Percentiles rank a stretch among this genome's conserved stretches.
Conservation (phyloP, 306 rosid genomes). For the Quercus ilex region DNA sequence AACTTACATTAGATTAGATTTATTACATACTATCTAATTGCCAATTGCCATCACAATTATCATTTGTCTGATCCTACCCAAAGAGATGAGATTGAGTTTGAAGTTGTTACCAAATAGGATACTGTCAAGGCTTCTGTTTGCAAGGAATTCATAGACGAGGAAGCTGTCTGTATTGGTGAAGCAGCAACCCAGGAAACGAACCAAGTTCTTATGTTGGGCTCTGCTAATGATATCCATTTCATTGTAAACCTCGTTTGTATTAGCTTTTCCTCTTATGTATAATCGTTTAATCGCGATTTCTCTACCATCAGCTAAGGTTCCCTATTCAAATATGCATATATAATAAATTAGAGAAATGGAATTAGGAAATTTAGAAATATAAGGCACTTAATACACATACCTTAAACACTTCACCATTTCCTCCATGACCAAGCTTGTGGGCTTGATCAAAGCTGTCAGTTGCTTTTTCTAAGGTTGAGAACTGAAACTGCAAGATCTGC, state of each 20-base stretch:
- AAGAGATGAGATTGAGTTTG: background rate
- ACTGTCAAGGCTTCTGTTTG: slow-evolving; percentile 30
- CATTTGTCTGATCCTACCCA: background rate
- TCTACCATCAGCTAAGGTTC: slow-evolving; percentile 36
- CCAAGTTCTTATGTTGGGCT: slow-evolving; percentile 43
- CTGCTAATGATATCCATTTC: slow-evolving; percentile 39
- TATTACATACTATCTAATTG: background rate
- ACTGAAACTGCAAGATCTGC: slow-evolving; percentile 29
- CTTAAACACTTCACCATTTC: slow-evolving; percentile 43
- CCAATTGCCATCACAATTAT: background rate
- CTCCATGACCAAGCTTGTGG: slow-evolving; percentile 41
- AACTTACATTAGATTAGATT: too few relatives aligned
- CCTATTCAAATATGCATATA: slow-evolving; percentile 5
- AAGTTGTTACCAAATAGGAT: slow-evolving; percentile 36
- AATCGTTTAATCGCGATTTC: slow-evolving; percentile 45
- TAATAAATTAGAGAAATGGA: background rate
- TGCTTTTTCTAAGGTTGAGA: slow-evolving; percentile 36
- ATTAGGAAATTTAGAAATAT: background rate
- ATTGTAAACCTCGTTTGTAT: slow-evolving; percentile 26
- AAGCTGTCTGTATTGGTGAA: slow-evolving; percentile 28
- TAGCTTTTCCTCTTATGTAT: slow-evolving; percentile 6
- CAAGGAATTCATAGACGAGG: slow-evolving; percentile 41
- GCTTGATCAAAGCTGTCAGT: slow-evolving; percentile 28
- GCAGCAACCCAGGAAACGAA: slow-evolving; percentile 42
- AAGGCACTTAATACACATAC: background rate